Percentiles rank a stretch among this genome's conserved stretches.
Conservation (phyloP, 1,284 basidiomycete species). For the Boletus mariae region DNA sequence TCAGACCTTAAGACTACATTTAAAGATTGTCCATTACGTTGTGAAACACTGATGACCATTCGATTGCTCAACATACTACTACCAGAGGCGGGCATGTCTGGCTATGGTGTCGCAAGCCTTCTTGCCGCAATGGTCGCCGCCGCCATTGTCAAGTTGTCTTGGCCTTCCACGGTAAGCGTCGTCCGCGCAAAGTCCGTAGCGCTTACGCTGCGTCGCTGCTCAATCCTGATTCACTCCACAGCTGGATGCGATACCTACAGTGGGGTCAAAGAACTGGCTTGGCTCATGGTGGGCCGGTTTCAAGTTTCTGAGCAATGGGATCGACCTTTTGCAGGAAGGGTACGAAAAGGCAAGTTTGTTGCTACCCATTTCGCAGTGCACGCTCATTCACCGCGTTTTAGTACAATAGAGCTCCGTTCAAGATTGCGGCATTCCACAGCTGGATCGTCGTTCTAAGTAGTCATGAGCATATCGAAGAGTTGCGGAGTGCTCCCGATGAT, state of each 20-base stretch:
- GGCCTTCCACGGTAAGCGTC: not conserved
- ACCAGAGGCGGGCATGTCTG: not conserved
- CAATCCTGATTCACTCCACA: not conserved
- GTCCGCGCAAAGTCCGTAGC: not conserved
- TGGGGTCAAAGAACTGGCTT: slow-evolving; percentile 11
- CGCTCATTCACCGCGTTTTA: not conserved
- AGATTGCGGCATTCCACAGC: slow-evolving; percentile 34
- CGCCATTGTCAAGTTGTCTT: not conserved
- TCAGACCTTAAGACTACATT: too few relatives aligned
- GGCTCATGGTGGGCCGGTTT: slow-evolving; percentile 13
- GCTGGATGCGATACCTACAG: slow-evolving; percentile 12
- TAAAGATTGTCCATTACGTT: too few relatives aligned
- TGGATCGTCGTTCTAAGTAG: slow-evolving; percentile 44
- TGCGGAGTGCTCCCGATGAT: slow-evolving; percentile 38
- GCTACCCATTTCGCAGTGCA: not conserved
- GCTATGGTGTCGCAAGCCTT: not conserved
- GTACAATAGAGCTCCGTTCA: slow-evolving; percentile 34
- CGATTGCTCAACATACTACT: not conserved
- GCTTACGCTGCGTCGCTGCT: not conserved
- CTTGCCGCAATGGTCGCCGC: not conserved
- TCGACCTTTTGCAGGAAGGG: slow-evolving; percentile 14
- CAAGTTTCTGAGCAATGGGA: slow-evolving; percentile 4
- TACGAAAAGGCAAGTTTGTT: slow-evolving; percentile 7
- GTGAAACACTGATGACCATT: too few relatives aligned
- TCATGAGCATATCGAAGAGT: slow-evolving; percentile 37